These are phyloP conservation scores for Puccinia coronata DNA, from an alignment of 1,284 basidiomycete species.

Conservation along the genomic window DNA sequence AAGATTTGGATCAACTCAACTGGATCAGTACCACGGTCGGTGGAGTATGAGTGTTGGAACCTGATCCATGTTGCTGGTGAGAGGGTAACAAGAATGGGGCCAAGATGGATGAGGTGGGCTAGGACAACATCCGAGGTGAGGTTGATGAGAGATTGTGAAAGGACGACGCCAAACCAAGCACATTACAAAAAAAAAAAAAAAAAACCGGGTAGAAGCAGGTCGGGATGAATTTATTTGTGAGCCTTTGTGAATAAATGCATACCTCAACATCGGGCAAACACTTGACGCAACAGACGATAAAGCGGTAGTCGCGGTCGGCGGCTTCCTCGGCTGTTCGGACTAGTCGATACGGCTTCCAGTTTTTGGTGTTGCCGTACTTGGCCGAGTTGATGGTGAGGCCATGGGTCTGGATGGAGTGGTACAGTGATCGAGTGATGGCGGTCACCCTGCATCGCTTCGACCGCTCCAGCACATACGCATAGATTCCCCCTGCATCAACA, in stretches of 20 bases:
- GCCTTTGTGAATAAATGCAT: neutral
- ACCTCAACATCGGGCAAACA: slow-evolving; percentile 54
- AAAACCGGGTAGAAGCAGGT: too few species aligned
- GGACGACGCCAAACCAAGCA: neutral
- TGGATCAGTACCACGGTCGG: slow-evolving; percentile 46
- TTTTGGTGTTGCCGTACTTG: slow-evolving; percentile 27
- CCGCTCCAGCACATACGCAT: slow-evolving; percentile 39
- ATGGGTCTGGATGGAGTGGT: slow-evolving; percentile 23
- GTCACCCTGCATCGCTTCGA: slow-evolving; percentile 38
- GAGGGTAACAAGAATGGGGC: slow-evolving; percentile 38
- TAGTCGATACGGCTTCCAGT: slow-evolving; percentile 51
- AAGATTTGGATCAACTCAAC: neutral
- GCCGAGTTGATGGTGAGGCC: slow-evolving; percentile 28
- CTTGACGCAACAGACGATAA: slow-evolving; percentile 34
- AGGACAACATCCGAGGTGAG: neutral
- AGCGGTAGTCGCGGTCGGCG: slow-evolving; percentile 37
- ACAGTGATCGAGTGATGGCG: slow-evolving; percentile 34
- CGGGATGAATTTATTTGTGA: neutral
- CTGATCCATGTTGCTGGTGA: neutral
- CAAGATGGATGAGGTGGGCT: slow-evolving; percentile 40
- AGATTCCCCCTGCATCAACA: slow-evolving; percentile 36
- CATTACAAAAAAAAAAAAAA: too few species aligned
- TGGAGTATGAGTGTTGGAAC: slow-evolving; percentile 1
- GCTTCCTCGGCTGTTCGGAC: slow-evolving; percentile 51
- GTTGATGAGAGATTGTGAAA: neutral